phyloP scores from a whole-genome alignment of 257 asterid genomes.

The Solanum commersonii region DNA sequence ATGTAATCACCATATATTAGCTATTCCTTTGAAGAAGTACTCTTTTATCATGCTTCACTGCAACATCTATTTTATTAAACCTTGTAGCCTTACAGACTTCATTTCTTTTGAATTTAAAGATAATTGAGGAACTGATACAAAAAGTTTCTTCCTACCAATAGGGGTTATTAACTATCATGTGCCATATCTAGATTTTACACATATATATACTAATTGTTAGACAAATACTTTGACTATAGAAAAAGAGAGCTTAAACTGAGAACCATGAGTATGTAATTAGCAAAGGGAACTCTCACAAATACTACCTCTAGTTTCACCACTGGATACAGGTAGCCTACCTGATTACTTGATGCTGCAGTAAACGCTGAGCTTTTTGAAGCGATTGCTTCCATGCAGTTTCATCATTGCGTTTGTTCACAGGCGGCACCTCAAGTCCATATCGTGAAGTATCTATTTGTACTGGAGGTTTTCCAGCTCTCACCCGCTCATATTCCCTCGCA shows the following conservation, averaged over 20 bases:
- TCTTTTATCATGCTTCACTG: not conserved
- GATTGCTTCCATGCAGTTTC: slow-evolving; percentile 92
- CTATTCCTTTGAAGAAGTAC: not conserved
- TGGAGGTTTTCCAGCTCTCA: slow-evolving; percentile 92
- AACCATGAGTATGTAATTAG: not conserved
- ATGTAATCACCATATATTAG: not conserved
- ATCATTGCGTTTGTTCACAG: slow-evolving; percentile 66
- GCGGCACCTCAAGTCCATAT: slow-evolving; percentile 81
- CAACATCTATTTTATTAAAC: not conserved
- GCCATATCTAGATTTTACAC: not conserved
- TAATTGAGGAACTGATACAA: not conserved
- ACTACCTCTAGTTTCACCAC: not conserved
- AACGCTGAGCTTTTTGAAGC: slow-evolving; percentile 77
- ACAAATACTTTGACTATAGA: not conserved
- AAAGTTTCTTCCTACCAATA: not conserved
- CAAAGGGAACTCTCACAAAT: not conserved
- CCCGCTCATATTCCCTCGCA: slow-evolving; percentile 93
- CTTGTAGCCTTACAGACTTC: not conserved
- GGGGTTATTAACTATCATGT: not conserved
- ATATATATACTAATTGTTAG: not conserved
- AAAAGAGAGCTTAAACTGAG: not conserved
- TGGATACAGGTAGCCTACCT: slow-evolving; percentile 24
- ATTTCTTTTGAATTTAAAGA: not conserved
- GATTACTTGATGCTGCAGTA: slow-evolving; percentile 93
- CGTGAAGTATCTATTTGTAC: slow-evolving; percentile 78